A percentile compares a stretch with the other conserved stretches of the same genome.
phyloP scores from a whole-genome alignment of 2,329 filamentous ascomycete species.

The Cercospora berteroae region DNA sequence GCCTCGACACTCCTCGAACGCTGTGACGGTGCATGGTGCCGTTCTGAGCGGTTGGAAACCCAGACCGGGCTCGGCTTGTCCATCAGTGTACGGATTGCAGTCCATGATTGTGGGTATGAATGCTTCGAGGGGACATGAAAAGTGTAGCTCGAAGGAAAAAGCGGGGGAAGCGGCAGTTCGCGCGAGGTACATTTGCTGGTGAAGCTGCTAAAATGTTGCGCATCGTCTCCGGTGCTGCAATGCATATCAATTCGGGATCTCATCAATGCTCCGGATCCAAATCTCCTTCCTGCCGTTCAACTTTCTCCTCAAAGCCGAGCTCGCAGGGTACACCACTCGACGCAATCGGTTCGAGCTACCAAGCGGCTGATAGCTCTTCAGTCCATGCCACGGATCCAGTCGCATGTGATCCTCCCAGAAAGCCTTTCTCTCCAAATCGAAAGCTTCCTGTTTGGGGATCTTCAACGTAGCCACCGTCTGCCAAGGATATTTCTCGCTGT shows the following conservation, averaged over 20 bases:
- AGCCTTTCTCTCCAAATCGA: conserved; percentile 41
- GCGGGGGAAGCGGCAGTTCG: neutral
- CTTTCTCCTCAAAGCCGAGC: conserved; percentile 38
- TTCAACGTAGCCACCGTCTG: conserved; percentile 46
- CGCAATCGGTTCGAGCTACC: conserved; percentile 43
- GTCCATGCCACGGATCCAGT: conserved; percentile 45
- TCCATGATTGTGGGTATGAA: too few relatives aligned
- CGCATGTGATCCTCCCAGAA: conserved; percentile 49
- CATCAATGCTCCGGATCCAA: conserved; percentile 40
- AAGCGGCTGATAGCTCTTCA: conserved; percentile 44
- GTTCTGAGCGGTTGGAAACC: too few relatives aligned
- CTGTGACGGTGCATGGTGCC: too few relatives aligned
- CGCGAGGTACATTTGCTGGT: neutral
- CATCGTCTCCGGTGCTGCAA: neutral
- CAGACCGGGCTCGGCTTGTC: too few relatives aligned
- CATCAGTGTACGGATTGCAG: too few relatives aligned
- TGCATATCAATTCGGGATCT: conserved; percentile 35
- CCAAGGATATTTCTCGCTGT: conserved; percentile 49
- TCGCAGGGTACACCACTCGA: conserved; percentile 42
- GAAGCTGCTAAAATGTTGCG: neutral
- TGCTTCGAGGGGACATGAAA: neutral
- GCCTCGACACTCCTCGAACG: too few relatives aligned
- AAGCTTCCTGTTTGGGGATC: conserved; percentile 45
- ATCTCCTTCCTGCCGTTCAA: conserved; percentile 43
- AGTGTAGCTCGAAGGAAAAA: neutral